Conservation (phyloP, 768 basidiomycete species). For the Mycena vulgaris region DNA sequence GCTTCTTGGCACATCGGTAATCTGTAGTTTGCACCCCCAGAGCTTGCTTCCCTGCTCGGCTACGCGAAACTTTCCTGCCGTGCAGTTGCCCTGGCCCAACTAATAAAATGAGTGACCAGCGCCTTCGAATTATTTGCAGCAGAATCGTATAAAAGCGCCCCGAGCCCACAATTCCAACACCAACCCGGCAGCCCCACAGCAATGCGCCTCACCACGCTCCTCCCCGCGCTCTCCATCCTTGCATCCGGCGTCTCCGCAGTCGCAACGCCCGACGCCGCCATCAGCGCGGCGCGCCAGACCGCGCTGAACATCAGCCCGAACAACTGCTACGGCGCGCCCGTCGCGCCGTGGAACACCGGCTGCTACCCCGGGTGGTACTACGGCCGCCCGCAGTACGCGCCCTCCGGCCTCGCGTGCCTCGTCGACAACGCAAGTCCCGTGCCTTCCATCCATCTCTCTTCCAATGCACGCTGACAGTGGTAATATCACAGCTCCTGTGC, state of each 20-base stretch:
- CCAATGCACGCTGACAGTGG: background rate
- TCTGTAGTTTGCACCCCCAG: background rate
- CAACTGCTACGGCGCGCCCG: constrained; percentile 29
- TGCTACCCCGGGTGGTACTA: constrained; percentile 34
- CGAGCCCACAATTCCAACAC: no score
- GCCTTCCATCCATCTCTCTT: background rate
- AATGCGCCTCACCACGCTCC: constrained; percentile 25
- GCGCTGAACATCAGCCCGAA: background rate
- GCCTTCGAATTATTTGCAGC: no score
- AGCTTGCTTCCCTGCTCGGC: constrained; percentile 16
- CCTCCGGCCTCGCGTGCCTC: constrained; percentile 13
- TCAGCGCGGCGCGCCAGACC: background rate
- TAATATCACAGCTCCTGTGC: constrained; percentile 14
- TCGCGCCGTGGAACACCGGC: constrained; percentile 7
- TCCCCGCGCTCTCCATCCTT: constrained; percentile 14
- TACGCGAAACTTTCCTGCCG: constrained; percentile 13
- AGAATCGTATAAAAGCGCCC: constrained; percentile 16
- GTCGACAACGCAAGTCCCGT: constrained; percentile 13
- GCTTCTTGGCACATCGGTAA: background rate
- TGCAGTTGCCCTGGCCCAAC: constrained; percentile 12
- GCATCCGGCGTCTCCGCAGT: background rate
- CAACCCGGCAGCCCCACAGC: background rate
- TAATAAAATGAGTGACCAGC: no score
- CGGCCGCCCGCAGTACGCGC: constrained; percentile 10
- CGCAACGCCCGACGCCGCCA: background rate